These are phyloP conservation scores for Colletotrichum viniferum DNA, from an alignment of 2,329 filamentous ascomycete genomes.

Conservation along the genomic window DNA sequence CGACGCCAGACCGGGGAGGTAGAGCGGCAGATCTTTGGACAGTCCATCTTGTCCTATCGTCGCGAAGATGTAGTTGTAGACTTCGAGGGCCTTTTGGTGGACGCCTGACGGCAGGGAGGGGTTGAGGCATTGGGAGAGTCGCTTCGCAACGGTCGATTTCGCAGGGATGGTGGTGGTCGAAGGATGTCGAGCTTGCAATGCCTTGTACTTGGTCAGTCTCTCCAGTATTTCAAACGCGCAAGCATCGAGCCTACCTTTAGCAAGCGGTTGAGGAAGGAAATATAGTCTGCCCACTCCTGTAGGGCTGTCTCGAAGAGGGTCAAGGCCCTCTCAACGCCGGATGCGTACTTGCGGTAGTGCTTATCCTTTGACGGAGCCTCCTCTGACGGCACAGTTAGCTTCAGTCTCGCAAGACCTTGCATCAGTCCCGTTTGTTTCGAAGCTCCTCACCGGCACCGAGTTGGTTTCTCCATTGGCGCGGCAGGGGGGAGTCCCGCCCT, in stretches of 20 bases:
- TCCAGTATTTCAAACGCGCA: no score
- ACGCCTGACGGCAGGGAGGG: slow-evolving; percentile 92
- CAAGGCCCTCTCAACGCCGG: slow-evolving; percentile 84
- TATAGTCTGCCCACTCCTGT: slow-evolving; percentile 99
- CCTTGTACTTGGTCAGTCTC: slow-evolving; percentile 52
- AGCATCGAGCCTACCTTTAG: slow-evolving; percentile 71
- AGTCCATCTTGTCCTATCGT: slow-evolving; percentile 83
- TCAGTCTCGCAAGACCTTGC: neutral
- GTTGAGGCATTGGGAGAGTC: slow-evolving; percentile 93
- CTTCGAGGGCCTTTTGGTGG: slow-evolving; percentile 95
- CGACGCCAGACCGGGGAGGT: slow-evolving; percentile 86
- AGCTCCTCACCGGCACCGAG: slow-evolving; percentile 71
- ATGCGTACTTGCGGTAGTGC: slow-evolving; percentile 85
- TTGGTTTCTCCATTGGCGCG: slow-evolving; percentile 78
- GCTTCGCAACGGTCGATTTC: slow-evolving; percentile 83
- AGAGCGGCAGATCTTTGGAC: slow-evolving; percentile 81
- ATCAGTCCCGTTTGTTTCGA: neutral
- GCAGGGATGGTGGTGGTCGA: slow-evolving; percentile 77
- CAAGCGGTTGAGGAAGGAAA: slow-evolving; percentile 90
- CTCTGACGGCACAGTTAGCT: slow-evolving; percentile 42
- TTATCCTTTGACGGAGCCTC: slow-evolving; percentile 65
- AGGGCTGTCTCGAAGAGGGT: slow-evolving; percentile 89
- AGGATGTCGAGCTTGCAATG: slow-evolving; percentile 83
- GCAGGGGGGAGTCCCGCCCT: slow-evolving; percentile 77
- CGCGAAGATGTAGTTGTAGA: slow-evolving; percentile 88